Conservation (phyloP, 352 stramenopile species). For the Globisporangium cederbergense region DNA sequence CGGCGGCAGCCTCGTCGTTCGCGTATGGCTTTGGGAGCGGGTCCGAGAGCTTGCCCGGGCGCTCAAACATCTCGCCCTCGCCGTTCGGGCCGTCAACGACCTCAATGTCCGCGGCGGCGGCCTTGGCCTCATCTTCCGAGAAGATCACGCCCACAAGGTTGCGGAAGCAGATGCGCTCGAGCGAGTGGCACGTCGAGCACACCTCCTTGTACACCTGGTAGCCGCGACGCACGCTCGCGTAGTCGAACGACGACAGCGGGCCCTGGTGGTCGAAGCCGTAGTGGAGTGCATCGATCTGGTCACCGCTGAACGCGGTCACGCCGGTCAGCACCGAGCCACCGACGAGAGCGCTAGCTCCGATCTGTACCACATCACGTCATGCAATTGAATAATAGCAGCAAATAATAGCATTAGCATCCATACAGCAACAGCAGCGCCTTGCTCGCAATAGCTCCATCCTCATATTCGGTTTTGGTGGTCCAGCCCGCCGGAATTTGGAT, state of each 20-base stretch:
- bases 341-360: constrained; percentile 63
- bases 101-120: constrained; percentile 93
- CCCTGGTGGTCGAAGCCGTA: constrained; percentile 90
- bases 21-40: constrained; percentile 94
- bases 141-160: constrained; percentile 98
- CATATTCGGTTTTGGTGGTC: constrained; percentile 56
- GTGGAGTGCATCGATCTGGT: constrained; percentile 82
- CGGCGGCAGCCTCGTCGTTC: constrained; percentile 96
- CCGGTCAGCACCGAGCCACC: constrained; percentile 76
- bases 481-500: constrained; percentile 24
- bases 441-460: constrained; percentile 7
- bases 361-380: constrained; percentile 22
- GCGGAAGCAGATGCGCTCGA: constrained; percentile 97
- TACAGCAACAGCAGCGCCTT: constrained; percentile 6
- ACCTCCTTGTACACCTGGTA: constrained; percentile 99
- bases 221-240: constrained; percentile 93
- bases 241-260: constrained; percentile 87
- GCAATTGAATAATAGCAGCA: neutral
- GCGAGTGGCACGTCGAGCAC: constrained; percentile 96
- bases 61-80: constrained; percentile 99
- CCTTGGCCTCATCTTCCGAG: constrained; percentile 90
- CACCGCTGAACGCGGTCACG: constrained; percentile 78
- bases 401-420: constrained; percentile 5
- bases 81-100: constrained; percentile 97
- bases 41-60: constrained; percentile 96